These are phyloP conservation scores for Dothidotthia symphoricarpi DNA, from an alignment of 2,329 filamentous ascomycete species.

Conservation along the genomic window DNA sequence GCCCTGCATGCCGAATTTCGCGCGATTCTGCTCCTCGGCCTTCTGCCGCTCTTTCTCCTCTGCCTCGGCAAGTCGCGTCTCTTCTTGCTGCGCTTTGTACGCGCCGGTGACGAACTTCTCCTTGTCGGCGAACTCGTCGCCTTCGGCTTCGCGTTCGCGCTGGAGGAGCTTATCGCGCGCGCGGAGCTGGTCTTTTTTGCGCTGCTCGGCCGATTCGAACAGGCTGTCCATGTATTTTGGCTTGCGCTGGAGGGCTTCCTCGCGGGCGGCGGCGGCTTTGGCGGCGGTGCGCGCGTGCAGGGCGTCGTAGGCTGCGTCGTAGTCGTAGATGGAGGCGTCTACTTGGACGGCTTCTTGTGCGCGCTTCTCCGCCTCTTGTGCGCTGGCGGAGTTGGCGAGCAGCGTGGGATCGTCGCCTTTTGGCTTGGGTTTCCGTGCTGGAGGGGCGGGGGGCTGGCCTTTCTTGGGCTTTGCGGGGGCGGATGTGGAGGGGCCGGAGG, in stretches of 20 bases:
- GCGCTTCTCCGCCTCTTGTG: slow-evolving; percentile 62
- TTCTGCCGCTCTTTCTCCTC: slow-evolving; percentile 68
- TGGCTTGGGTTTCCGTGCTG: slow-evolving; percentile 39
- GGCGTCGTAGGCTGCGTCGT: slow-evolving; percentile 78
- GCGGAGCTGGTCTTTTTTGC: slow-evolving; percentile 74
- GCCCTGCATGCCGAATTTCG: slow-evolving; percentile 69
- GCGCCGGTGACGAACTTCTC: slow-evolving; percentile 84
- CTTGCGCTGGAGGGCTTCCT: slow-evolving; percentile 58
- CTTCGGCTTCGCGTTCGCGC: slow-evolving; percentile 74
- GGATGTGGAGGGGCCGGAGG: slow-evolving; percentile 23
- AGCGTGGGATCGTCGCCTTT: slow-evolving; percentile 38
- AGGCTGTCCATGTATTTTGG: slow-evolving; percentile 79
- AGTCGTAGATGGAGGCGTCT: slow-evolving; percentile 79
- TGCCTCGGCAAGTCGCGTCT: slow-evolving; percentile 67
- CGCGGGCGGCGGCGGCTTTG: slow-evolving; percentile 54
- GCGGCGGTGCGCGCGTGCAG: slow-evolving; percentile 60
- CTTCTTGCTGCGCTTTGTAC: slow-evolving; percentile 78
- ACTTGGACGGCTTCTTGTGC: slow-evolving; percentile 63
- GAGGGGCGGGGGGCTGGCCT: slow-evolving; percentile 33
- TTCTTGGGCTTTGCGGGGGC: slow-evolving; percentile 40
- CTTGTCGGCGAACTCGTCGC: slow-evolving; percentile 77
- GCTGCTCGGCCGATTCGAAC: slow-evolving; percentile 68
- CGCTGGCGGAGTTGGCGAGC: slow-evolving; percentile 65
- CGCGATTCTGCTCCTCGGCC: slow-evolving; percentile 63
- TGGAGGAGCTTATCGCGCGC: slow-evolving; percentile 79